These are phyloP conservation scores for Poa annua DNA, from an alignment of 176 grass and related monocot genomes.

Conservation along the genomic window DNA sequence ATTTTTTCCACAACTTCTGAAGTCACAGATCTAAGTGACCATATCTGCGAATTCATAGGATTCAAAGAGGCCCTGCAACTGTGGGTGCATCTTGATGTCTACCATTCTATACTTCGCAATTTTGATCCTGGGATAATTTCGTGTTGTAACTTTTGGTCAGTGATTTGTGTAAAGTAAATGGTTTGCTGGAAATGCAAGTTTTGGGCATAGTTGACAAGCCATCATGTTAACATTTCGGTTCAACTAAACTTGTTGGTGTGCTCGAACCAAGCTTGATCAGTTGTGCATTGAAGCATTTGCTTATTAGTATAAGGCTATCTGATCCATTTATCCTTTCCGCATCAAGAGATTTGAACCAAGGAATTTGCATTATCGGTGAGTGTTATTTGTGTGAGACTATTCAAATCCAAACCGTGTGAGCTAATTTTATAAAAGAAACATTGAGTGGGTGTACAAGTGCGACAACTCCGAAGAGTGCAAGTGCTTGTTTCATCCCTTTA, in stretches of 20 bases:
- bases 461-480: no score
- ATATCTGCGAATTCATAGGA: background rate
- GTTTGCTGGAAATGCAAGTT: background rate
- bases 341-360: background rate
- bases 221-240: no score
- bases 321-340: no score
- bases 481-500: no score
- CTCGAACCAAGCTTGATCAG: background rate
- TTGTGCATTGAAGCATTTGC: background rate
- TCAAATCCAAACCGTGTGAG: background rate
- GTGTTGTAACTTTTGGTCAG: background rate
- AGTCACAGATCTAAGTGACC: background rate
- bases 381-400: background rate
- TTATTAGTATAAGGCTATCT: background rate
- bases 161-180: background rate
- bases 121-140: background rate
- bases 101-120: background rate
- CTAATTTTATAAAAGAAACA: no score
- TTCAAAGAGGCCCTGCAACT: background rate
- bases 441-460: background rate
- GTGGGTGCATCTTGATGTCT: background rate
- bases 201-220: background rate
- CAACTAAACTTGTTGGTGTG: background rate
- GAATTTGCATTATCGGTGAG: background rate
- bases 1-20: background rate